Evolutionary conservation across 441 rosid species (phyloP).

Genomic region (Daphne laureola): DNA sequence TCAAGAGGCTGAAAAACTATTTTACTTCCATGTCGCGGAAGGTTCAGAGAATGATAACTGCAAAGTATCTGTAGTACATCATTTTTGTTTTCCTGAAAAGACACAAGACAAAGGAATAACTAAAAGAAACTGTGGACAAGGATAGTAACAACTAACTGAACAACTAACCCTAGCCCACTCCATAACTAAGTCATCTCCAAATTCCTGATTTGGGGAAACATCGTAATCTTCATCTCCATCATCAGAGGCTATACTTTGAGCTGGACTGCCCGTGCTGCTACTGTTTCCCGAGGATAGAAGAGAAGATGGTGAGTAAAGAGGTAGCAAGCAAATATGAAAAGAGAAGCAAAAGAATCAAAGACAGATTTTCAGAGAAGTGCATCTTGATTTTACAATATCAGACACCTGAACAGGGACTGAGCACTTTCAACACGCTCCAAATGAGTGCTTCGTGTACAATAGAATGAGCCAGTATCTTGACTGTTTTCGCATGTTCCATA

Average conservation of each 20-base stretch:
- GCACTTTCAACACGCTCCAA: slow-evolving; percentile 62
- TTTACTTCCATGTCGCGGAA: slow-evolving; percentile 60
- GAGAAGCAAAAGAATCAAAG: slow-evolving; percentile 2
- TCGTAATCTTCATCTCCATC: slow-evolving; percentile 42
- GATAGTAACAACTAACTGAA: slow-evolving; percentile 10
- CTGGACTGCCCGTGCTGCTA: slow-evolving; percentile 52
- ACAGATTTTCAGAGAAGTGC: neutral
- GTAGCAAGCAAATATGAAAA: neutral
- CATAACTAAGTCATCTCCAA: slow-evolving; percentile 60
- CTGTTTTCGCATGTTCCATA: slow-evolving; percentile 22
- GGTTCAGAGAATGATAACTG: slow-evolving; percentile 63
- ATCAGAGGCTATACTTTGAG: slow-evolving; percentile 50
- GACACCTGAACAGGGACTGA: slow-evolving; percentile 63
- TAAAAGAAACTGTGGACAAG: slow-evolving; percentile 12
- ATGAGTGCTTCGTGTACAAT: slow-evolving; percentile 25
- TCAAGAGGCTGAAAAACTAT: slow-evolving; percentile 80
- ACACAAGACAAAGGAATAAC: slow-evolving; percentile 18
- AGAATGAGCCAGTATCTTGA: slow-evolving; percentile 38
- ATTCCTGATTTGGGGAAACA: slow-evolving; percentile 29
- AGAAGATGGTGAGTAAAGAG: no score
- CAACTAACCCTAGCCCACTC: slow-evolving; percentile 93
- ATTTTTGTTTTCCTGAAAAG: slow-evolving; percentile 70
- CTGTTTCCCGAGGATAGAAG: slow-evolving; percentile 29
- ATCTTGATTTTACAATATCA: no score
- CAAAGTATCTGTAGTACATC: slow-evolving; percentile 75